phyloP scores from a whole-genome alignment of 176 grass and related monocot species.

The Cymbopogon citratus region DNA sequence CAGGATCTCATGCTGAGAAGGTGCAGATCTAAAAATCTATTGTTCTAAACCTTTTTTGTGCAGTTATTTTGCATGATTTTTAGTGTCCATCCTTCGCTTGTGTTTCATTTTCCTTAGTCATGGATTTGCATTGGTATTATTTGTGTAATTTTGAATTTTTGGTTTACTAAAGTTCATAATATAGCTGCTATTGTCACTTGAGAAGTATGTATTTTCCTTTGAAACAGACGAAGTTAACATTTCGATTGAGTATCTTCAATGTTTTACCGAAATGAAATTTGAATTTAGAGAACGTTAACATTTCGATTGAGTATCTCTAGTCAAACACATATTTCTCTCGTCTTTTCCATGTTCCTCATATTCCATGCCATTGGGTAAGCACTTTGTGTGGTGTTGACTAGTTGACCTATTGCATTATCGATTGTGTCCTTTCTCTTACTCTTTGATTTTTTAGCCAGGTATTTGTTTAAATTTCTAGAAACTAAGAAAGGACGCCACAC shows the following conservation, averaged over 20 bases:
- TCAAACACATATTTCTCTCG: not conserved
- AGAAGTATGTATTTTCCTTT: not conserved
- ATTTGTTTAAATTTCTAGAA: constrained; percentile 9
- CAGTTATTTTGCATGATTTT: constrained; percentile 12
- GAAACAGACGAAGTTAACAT: not conserved
- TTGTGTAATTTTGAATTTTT: not conserved
- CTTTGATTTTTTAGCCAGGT: constrained; percentile 4
- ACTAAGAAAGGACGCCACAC: not conserved
- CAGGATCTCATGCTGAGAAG: constrained; percentile 28
- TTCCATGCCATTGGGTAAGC: not conserved
- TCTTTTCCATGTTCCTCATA: not conserved
- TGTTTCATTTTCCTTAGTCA: not conserved
- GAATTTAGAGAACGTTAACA: not conserved
- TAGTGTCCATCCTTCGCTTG: not conserved
- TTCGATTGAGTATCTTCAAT: not conserved
- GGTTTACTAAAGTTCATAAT: not conserved
- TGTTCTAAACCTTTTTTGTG: not conserved
- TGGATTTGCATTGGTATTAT: not conserved
- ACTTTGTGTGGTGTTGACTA: constrained; percentile 1
- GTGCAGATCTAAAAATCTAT: constrained; percentile 10
- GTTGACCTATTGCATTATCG: not conserved
- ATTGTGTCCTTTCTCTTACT: not conserved
- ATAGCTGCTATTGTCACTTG: constrained; percentile 3
- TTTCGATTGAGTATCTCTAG: not conserved
- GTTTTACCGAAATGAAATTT: not conserved